A percentile compares a stretch with the other conserved stretches of the same genome.
Evolutionary conservation across 768 basidiomycete species (phyloP).

Genomic region (Boletus patriciae): DNA sequence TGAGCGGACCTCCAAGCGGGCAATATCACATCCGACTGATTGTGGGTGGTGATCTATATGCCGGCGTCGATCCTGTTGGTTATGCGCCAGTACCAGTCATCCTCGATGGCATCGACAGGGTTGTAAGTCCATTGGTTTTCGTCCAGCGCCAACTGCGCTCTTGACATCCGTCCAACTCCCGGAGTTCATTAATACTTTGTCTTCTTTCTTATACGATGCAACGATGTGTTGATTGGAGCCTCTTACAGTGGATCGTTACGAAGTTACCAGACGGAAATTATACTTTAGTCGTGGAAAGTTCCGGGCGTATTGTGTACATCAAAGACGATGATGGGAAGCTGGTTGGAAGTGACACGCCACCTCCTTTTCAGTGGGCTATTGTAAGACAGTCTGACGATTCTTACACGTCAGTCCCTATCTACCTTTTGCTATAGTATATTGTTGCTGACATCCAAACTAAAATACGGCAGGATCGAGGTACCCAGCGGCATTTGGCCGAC

Average conservation of each 20-base stretch:
- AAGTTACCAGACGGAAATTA: background rate
- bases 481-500: background rate
- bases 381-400: background rate
- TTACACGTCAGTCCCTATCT: background rate
- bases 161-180: no score
- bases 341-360: background rate
- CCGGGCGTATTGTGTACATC: no score
- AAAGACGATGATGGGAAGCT: background rate
- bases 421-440: background rate
- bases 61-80: background rate
- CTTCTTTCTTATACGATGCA: background rate
- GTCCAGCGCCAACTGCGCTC: background rate
- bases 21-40: background rate
- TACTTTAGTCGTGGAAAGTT: background rate
- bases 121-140: background rate
- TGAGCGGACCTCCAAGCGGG: background rate
- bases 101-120: background rate
- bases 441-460: background rate
- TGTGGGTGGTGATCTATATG: background rate
- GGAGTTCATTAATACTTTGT: no score
- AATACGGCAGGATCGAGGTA: background rate
- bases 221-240: background rate
- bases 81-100: background rate
- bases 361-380: background rate
- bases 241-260: background rate